A percentile compares a stretch with the other conserved stretches of the same genome.
Conservation (phyloP, 2,329 filamentous ascomycete genomes). For the Diplodia mutila region DNA sequence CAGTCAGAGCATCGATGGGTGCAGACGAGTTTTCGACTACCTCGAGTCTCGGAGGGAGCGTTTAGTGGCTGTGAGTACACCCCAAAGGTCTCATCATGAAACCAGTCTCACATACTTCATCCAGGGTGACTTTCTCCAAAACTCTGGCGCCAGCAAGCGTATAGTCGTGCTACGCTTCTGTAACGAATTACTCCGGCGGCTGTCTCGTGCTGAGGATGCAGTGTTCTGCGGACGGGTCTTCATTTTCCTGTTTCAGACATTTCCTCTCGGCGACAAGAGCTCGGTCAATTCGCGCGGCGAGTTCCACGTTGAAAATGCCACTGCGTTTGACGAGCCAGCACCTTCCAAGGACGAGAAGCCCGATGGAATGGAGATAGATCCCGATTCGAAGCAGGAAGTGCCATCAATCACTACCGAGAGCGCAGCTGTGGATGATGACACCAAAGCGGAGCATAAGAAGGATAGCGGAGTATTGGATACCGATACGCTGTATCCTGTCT, state of each 20-base stretch:
- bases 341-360: slow-evolving; percentile 42
- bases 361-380: slow-evolving; percentile 71
- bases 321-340: slow-evolving; percentile 70
- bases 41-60: slow-evolving; percentile 90
- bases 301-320: slow-evolving; percentile 94
- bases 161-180: slow-evolving; percentile 90
- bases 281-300: slow-evolving; percentile 96
- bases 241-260: slow-evolving; percentile 98
- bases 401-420: slow-evolving; percentile 49
- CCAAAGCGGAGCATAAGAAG: slow-evolving; percentile 50
- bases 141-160: slow-evolving; percentile 64
- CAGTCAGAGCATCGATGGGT: slow-evolving; percentile 91
- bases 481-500: slow-evolving; percentile 81
- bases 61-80: slow-evolving; percentile 69
- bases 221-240: slow-evolving; percentile 97
- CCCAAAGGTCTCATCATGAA: not conserved
- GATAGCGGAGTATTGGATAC: slow-evolving; percentile 58
- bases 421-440: slow-evolving; percentile 51
- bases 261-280: slow-evolving; percentile 93
- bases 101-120: slow-evolving; percentile 4
- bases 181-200: slow-evolving; percentile 88
- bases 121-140: slow-evolving; percentile 23
- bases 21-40: slow-evolving; percentile 89
- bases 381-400: slow-evolving; percentile 40
- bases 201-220: slow-evolving; percentile 95